phyloP scores from a whole-genome alignment of 2,329 filamentous ascomycete species.

The Fusarium tuaranense region DNA sequence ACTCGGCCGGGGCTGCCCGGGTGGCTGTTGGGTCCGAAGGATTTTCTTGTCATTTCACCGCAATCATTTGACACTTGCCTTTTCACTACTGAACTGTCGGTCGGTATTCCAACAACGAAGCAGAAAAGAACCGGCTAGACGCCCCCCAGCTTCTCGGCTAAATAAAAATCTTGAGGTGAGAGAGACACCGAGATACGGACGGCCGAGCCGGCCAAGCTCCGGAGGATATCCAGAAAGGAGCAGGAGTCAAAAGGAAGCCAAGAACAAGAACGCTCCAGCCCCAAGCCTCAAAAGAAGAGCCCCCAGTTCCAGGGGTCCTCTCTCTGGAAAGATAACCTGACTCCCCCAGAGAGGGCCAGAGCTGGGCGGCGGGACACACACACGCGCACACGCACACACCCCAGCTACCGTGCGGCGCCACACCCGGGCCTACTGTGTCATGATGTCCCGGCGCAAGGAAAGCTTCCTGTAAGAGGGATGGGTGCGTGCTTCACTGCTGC shows the following conservation, averaged over 20 bases:
- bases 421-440: constrained; percentile 29
- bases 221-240: constrained; percentile 24
- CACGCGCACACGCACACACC: background rate
- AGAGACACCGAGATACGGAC: constrained; percentile 39
- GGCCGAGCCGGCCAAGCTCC: constrained; percentile 38
- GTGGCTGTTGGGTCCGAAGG: constrained; percentile 8
- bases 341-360: background rate
- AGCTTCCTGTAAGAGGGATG: constrained; percentile 5
- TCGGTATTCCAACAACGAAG: background rate
- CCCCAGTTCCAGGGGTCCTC: constrained; percentile 17
- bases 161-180: constrained; percentile 38
- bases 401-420: constrained; percentile 23
- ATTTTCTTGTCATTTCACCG: constrained; percentile 10
- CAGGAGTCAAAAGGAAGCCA: constrained; percentile 17
- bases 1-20: constrained; percentile 14
- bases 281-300: constrained; percentile 19
- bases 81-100: background rate
- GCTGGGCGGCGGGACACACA: background rate
- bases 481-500: constrained; percentile 2
- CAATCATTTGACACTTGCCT: constrained; percentile 14
- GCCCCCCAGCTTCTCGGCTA: constrained; percentile 38
- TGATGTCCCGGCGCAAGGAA: constrained; percentile 12
- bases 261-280: constrained; percentile 37
- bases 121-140: constrained; percentile 7
- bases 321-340: background rate